Percentiles rank a stretch among this genome's conserved stretches.
Conservation (phyloP, 2,329 filamentous ascomycete genomes). For the Fusarium tupiense region DNA sequence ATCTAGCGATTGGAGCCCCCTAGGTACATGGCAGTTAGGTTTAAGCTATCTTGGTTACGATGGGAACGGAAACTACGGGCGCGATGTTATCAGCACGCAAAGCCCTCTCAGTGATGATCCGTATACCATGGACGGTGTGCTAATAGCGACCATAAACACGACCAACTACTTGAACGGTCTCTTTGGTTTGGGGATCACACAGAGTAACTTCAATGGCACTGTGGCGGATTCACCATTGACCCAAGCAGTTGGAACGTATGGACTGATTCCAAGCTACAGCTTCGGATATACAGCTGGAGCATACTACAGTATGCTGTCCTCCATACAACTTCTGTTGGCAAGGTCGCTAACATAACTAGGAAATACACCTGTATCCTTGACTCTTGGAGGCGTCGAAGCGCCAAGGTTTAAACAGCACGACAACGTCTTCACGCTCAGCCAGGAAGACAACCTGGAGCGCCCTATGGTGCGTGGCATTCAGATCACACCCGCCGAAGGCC, state of each 20-base stretch:
- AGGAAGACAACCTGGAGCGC: conserved; percentile 64
- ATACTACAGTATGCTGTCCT: conserved; percentile 67
- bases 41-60: conserved; percentile 66
- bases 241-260: conserved; percentile 66
- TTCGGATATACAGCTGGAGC: conserved; percentile 82
- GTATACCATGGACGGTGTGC: conserved; percentile 55
- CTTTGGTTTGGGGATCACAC: conserved; percentile 65
- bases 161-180: conserved; percentile 65
- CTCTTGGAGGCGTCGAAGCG: conserved; percentile 75
- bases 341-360: conserved; percentile 36
- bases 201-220: conserved; percentile 61
- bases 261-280: conserved; percentile 74
- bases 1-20: conserved; percentile 67
- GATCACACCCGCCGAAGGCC: conserved; percentile 48
- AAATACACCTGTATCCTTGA: conserved; percentile 65
- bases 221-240: conserved; percentile 62
- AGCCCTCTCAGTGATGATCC: conserved; percentile 51
- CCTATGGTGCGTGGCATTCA: conserved; percentile 69
- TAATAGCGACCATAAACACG: conserved; percentile 64
- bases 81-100: conserved; percentile 58
- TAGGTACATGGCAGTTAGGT: conserved; percentile 69
- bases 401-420: conserved; percentile 70
- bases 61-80: conserved; percentile 73
- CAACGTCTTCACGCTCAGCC: conserved; percentile 65
- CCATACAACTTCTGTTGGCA: not conserved